Conservation (phyloP, 441 rosid species). For the Populus hybrid region DNA sequence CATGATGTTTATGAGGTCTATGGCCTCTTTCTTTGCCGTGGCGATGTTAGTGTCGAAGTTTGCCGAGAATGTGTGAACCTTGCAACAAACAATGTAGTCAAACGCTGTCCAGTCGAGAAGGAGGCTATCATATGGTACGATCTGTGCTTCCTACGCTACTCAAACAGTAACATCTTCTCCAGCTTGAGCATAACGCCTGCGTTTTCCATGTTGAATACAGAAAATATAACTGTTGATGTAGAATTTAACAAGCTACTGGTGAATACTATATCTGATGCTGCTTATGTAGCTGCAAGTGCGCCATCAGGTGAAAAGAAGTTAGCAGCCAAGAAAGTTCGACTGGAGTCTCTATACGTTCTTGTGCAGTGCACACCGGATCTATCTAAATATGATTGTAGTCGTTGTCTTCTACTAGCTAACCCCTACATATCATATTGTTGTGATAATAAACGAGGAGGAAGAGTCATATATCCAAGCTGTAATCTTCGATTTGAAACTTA, state of each 20-base stretch:
- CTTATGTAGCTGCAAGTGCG: too few species aligned
- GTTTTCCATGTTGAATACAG: neutral
- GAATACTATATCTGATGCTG: too few species aligned
- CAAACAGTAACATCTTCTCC: conserved; percentile 20
- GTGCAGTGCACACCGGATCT: too few species aligned
- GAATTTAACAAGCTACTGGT: too few species aligned
- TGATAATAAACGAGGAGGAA: conserved; percentile 12
- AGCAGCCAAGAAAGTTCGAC: too few species aligned
- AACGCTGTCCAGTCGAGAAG: neutral
- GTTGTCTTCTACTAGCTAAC: conserved; percentile 13
- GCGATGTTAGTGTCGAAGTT: neutral
- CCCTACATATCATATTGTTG: neutral
- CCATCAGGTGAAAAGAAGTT: neutral
- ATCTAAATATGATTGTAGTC: neutral
- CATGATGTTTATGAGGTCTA: neutral
- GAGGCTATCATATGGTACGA: too few species aligned
- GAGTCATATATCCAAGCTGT: conserved; percentile 28
- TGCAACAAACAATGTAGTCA: conserved; percentile 6
- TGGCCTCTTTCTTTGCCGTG: conserved; percentile 28
- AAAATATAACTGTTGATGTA: conserved; percentile 8
- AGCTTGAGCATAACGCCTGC: neutral
- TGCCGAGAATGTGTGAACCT: conserved; percentile 27
- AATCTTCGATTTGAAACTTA: conserved; percentile 16
- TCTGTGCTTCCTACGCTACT: conserved; percentile 30
- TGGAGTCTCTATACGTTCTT: too few species aligned